A percentile compares a stretch with the other conserved stretches of the same genome.
phyloP scores from a whole-genome alignment of 1,139 yeast genomes.

The Suhomyces terraborum region DNA sequence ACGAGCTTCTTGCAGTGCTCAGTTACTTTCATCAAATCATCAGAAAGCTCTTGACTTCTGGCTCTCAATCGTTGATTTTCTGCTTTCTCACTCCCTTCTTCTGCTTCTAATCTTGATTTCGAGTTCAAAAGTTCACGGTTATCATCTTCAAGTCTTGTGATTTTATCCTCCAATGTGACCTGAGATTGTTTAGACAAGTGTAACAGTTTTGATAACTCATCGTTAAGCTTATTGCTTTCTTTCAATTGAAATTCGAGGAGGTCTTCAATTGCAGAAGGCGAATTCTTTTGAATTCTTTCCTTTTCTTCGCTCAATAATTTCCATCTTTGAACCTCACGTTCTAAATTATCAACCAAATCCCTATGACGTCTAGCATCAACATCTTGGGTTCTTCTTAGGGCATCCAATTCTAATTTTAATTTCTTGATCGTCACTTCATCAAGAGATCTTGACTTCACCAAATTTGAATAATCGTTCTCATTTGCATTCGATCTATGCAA shows the following conservation, averaged over 20 bases:
- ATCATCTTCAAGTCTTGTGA: conserved; percentile 16
- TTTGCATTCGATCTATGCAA: neutral
- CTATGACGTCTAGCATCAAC: conserved; percentile 33
- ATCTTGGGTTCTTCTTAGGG: conserved; percentile 33
- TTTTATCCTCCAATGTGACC: conserved; percentile 16
- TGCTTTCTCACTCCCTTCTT: conserved; percentile 16
- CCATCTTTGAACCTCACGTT: conserved; percentile 11
- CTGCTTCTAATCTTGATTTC: conserved; percentile 20
- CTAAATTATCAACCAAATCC: conserved; percentile 21
- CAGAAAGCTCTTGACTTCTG: conserved; percentile 23
- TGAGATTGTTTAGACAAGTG: conserved; percentile 19
- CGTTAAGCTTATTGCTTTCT: conserved; percentile 28
- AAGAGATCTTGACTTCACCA: conserved; percentile 31
- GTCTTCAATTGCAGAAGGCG: conserved; percentile 24
- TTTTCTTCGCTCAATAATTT: neutral
- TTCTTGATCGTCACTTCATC: conserved; percentile 39
- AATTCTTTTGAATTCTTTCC: neutral
- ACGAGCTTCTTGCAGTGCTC: conserved; percentile 36
- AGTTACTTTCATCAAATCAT: conserved; percentile 30
- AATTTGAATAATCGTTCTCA: conserved; percentile 35
- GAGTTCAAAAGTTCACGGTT: conserved; percentile 8
- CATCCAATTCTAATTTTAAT: conserved; percentile 39
- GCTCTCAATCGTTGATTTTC: conserved; percentile 28
- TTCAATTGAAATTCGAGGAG: conserved; percentile 40
- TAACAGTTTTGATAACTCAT: conserved; percentile 27